phyloP scores from a whole-genome alignment of 176 grass and related monocot genomes.

The Alloteropsis semialata region DNA sequence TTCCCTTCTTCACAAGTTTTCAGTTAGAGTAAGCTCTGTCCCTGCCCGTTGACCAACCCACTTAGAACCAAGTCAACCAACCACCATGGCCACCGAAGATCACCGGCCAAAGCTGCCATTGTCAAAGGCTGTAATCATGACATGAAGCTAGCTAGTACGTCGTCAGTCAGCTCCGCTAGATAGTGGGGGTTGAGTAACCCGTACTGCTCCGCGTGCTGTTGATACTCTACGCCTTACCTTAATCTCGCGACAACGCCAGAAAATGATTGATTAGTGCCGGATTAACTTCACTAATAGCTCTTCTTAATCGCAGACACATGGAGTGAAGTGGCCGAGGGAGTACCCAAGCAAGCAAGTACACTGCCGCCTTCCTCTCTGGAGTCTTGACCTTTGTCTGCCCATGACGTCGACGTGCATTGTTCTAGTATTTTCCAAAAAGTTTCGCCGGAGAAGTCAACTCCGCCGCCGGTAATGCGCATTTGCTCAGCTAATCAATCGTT shows the following conservation, averaged over 20 bases:
- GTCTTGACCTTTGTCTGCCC: neutral
- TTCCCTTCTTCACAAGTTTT: neutral
- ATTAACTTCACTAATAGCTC: neutral
- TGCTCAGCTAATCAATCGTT: neutral
- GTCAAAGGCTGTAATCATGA: constrained; percentile 40
- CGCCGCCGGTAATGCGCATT: neutral
- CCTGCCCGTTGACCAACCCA: constrained; percentile 24
- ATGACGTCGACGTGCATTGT: neutral
- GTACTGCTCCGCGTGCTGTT: neutral
- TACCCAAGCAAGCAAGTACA: neutral
- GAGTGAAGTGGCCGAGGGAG: neutral
- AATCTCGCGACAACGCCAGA: neutral
- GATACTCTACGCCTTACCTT: neutral
- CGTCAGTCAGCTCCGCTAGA: neutral
- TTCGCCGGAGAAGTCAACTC: constrained; percentile 10
- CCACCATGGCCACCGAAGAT: constrained; percentile 3
- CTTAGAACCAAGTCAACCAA: neutral
- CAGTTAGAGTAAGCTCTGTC: neutral
- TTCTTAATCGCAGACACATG: neutral
- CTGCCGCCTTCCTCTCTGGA: neutral
- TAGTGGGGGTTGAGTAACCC: constrained; percentile 34
- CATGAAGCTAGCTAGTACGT: constrained; percentile 22
- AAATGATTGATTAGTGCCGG: neutral
- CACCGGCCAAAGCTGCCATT: constrained; percentile 27
- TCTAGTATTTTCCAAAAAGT: neutral